These are phyloP conservation scores for Alternaria gansuensis DNA, from an alignment of 2,329 filamentous ascomycete species.

Conservation along the genomic window DNA sequence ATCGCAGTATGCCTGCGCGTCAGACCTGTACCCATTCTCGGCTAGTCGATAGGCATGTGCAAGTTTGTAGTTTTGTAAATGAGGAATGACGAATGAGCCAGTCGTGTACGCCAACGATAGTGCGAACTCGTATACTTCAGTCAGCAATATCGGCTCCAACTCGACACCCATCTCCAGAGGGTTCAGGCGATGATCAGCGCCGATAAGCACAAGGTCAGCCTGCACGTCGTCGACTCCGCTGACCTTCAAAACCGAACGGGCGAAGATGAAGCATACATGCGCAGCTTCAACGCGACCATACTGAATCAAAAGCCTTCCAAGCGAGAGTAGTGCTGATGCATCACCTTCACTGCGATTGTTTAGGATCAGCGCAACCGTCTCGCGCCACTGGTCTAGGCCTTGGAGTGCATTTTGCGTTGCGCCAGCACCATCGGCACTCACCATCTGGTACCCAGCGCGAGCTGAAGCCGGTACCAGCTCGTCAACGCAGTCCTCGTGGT, in stretches of 20 bases:
- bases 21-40: slow-evolving; percentile 80
- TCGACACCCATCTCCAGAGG: slow-evolving; percentile 79
- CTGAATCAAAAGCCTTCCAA: slow-evolving; percentile 81
- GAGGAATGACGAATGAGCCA: slow-evolving; percentile 70
- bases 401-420: slow-evolving; percentile 77
- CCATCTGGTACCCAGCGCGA: slow-evolving; percentile 87
- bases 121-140: slow-evolving; percentile 93
- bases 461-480: slow-evolving; percentile 94
- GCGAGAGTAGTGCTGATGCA: slow-evolving; percentile 75
- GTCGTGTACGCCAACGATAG: slow-evolving; percentile 70
- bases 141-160: slow-evolving; percentile 87
- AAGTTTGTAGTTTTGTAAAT: slow-evolving; percentile 90
- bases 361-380: slow-evolving; percentile 84
- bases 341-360: slow-evolving; percentile 89
- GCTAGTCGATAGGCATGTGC: slow-evolving; percentile 85
- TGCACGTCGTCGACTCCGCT: slow-evolving; percentile 84
- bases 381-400: slow-evolving; percentile 91
- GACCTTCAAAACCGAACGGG: slow-evolving; percentile 73
- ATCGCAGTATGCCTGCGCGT: slow-evolving; percentile 92
- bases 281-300: slow-evolving; percentile 92
- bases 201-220: slow-evolving; percentile 82
- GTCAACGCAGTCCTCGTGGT: slow-evolving; percentile 92
- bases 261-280: slow-evolving; percentile 93
- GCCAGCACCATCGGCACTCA: slow-evolving; percentile 71
- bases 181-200: slow-evolving; percentile 79